These are phyloP conservation scores for Rhizophagus clarus DNA, from an alignment of 192 early-diverging fungal genomes.

Conservation along the genomic window DNA sequence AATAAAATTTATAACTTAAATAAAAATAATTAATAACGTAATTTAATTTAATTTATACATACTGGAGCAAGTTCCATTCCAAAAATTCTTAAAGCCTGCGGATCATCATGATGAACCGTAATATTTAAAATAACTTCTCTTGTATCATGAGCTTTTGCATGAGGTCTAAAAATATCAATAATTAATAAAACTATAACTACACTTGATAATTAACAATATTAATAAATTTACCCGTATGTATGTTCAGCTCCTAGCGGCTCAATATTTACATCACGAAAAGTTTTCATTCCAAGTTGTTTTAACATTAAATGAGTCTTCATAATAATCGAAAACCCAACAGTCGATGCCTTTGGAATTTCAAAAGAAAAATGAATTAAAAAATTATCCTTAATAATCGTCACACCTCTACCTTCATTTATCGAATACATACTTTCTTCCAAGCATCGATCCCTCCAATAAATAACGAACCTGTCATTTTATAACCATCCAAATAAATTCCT, in stretches of 20 bases:
- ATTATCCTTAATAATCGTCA: neutral
- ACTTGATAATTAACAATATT: too few relatives aligned
- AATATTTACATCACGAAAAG: slow-evolving; percentile 56
- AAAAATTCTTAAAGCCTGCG: slow-evolving; percentile 46
- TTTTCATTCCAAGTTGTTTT: slow-evolving; percentile 46
- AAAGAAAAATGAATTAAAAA: slow-evolving; percentile 5
- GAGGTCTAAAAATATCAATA: slow-evolving; percentile 26
- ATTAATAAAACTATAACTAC: neutral
- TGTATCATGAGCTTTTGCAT: slow-evolving; percentile 38
- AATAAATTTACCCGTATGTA: slow-evolving; percentile 55
- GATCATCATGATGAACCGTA: slow-evolving; percentile 46
- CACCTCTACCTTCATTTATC: too few relatives aligned
- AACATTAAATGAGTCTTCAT: slow-evolving; percentile 48
- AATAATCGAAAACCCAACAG: slow-evolving; percentile 59
- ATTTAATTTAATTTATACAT: neutral
- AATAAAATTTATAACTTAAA: neutral
- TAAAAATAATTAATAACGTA: neutral
- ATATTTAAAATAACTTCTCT: slow-evolving; percentile 55
- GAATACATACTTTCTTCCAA: slow-evolving; percentile 51
- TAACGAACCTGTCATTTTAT: slow-evolving; percentile 59
- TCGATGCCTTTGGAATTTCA: slow-evolving; percentile 40
- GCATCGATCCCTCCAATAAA: slow-evolving; percentile 65
- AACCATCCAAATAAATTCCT: slow-evolving; percentile 63
- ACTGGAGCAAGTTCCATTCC: slow-evolving; percentile 55
- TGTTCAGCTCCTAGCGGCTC: slow-evolving; percentile 62